phyloP scores from a whole-genome alignment of 768 basidiomycete genomes.

The Russula olivacea region DNA sequence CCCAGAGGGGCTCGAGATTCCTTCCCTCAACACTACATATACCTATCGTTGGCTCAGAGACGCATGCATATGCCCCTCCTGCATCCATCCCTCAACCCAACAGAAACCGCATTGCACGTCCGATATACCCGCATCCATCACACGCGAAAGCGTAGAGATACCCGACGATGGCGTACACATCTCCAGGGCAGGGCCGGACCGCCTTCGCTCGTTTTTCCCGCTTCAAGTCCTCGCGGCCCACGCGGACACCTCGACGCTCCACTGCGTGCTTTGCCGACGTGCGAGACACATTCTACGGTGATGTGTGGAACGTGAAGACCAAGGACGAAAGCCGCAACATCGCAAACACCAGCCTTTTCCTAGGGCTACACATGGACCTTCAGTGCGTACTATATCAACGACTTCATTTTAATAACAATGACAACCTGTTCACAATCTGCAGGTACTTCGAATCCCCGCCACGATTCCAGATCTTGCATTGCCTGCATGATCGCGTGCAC shows the following conservation, averaged over 20 bases:
- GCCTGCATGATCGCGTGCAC: conserved; percentile 71
- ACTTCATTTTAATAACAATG: neutral
- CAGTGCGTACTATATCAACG: conserved; percentile 46
- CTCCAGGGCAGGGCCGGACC: conserved; percentile 45
- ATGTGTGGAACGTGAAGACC: conserved; percentile 82
- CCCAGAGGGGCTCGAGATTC: conserved; percentile 14
- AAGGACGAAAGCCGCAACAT: conserved; percentile 75
- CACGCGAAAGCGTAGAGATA: conserved; percentile 39
- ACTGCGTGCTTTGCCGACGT: conserved; percentile 61
- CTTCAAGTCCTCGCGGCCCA: conserved; percentile 46
- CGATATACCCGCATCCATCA: conserved; percentile 50
- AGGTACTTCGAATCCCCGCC: conserved; percentile 92
- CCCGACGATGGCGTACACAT: conserved; percentile 43
- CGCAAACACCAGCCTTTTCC: conserved; percentile 85
- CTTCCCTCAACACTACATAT: conserved; percentile 41
- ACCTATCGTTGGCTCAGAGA: conserved; percentile 81
- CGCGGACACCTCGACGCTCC: conserved; percentile 34
- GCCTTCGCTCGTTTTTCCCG: conserved; percentile 53
- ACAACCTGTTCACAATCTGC: neutral
- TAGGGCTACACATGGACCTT: conserved; percentile 90
- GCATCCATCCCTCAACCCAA: conserved; percentile 68
- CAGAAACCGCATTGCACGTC: conserved; percentile 74
- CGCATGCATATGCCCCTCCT: conserved; percentile 65
- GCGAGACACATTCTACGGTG: conserved; percentile 84
- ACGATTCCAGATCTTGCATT: conserved; percentile 88